Evolutionary conservation across 2,329 filamentous ascomycete genomes (phyloP), one percentile per base, ranked within the genome.

Genomic region (Cadophora sp.): DNA sequence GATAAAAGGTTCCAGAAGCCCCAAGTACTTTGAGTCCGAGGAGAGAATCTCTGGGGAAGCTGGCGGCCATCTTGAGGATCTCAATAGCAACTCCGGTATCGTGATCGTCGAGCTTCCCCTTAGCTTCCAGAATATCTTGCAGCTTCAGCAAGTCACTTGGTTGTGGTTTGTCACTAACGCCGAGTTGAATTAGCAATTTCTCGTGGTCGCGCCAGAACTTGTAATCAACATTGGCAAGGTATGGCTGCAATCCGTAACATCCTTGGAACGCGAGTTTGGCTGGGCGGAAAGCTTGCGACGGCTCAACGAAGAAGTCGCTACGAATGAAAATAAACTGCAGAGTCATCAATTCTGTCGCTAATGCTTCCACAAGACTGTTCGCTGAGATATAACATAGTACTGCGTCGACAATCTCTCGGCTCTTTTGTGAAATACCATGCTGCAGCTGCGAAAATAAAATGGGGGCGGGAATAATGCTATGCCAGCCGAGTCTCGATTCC

Each of bases 31-130:
- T 76, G 4, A 76, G 43, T 2, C 62, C 59, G 2, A 14, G n/a
- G 3, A 72, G 18, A 14, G 51, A 24, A 22, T 43, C 59, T 20
- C 69, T 60, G 5, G 65, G 43, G 56, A 70, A 65, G 3, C 13
- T 48, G 36, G 68, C 69, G 14, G 72, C 73, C 14, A 74, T 20
- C 1, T 62, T 66, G 16, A 76, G 62, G n/a, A 75, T 67, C 62
- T 74, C 73, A 16, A 76, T 62, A 3, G 75, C 70, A 27, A 76
- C 69, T 16, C 43, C 60, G 3, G 72, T 39, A 45, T 76, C 74
- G 1, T 64, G 48, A 8, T 72, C 68, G 1, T 61, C 56, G 13
- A 77, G 69, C 14, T 56, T 36, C 4, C 43, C 50, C 24, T 72
- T 73, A 1, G 43, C 33, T 22, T 71, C 71, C 39, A 77, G 62